Evolutionary conservation across 169 alveolate genomes (phyloP).

Genomic region (Blepharisma undulans): DNA sequence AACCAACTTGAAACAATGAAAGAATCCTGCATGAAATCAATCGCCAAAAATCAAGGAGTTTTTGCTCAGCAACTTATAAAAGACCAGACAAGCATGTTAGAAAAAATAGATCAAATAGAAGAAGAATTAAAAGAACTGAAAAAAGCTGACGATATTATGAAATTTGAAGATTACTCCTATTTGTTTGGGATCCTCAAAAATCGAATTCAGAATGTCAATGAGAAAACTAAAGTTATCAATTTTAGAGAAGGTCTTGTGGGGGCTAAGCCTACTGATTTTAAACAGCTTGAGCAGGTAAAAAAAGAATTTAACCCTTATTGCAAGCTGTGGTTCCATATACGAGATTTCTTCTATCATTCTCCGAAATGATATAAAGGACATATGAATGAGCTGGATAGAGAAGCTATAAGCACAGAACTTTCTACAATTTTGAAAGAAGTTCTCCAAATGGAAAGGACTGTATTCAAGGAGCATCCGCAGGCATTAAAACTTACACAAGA

Average conservation of each 20-base stretch:
- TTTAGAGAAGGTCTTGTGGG: conserved; percentile 16
- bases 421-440: conserved; percentile 45
- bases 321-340: conserved; percentile 14
- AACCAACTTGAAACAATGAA: neutral
- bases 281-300: neutral
- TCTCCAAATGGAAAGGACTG: conserved; percentile 19
- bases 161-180: conserved; percentile 22
- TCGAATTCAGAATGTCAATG: neutral
- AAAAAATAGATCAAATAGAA: conserved; percentile 11
- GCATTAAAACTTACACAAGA: conserved; percentile 58
- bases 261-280: conserved; percentile 9
- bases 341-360: neutral
- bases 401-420: conserved; percentile 49
- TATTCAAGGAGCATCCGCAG: conserved; percentile 46
- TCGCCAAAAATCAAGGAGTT: neutral
- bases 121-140: neutral
- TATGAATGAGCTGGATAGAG: conserved; percentile 19
- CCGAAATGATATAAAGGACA: conserved; percentile 29
- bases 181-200: neutral
- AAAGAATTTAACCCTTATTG: conserved; percentile 37
- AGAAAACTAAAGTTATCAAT: conserved; percentile 6
- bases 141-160: neutral
- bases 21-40: neutral
- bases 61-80: conserved; percentile 10
- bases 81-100: neutral